Evolutionary conservation across 805 yeast genomes (phyloP), one percentile per base, ranked within the genome.

Genomic region (Ogataea glucozyma): DNA sequence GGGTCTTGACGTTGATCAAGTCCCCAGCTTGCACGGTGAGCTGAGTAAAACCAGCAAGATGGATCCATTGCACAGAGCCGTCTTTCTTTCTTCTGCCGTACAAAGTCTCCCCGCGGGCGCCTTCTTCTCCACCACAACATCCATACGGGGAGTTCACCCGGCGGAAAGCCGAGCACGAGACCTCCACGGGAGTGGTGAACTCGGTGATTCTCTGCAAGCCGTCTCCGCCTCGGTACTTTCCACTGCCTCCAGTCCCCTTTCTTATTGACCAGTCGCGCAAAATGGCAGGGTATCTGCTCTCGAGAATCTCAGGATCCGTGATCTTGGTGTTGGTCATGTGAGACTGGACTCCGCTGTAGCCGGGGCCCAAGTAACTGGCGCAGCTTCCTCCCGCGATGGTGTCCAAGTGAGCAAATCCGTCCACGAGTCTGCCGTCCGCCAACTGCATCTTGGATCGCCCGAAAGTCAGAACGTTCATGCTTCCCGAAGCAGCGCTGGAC

Each of bases 401-500:
- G 51, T 76, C 81, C 41, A 72, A 69, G 52, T 72, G 72, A 2
- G 79, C 81, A 56, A 76, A 76, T 10, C 77, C 74, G 14, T 66
- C 62, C 3, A 46, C 54, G 14, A 65, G 65, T 40, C 65, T 68
- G 36, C 74, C 73, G 35, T 85, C 87, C 40, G 78, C 81, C 3
- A 39, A 23, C 6, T 4, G 16, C 23, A 31, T 6, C 12, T 39
- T 39, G 9, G 46, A 41, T 20, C 75, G 74, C 11, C 96, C 96
- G 67, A 88, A 88, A 0, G 93, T 85, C 49, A 89, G 73, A 64
- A 86, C 87, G 64, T 88, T 88, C 66, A 91, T 85, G 43, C 90
- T 88, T 27, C 96, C 95, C 59, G 88, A 95, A 1, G 96, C 85
- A 45, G 88, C 96, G 3, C 95, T 95, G 57, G 85, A 81, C 4